These are phyloP conservation scores for Wallacemonas sp. DNA, from an alignment of 208 protist genomes.

Conservation along the genomic window DNA sequence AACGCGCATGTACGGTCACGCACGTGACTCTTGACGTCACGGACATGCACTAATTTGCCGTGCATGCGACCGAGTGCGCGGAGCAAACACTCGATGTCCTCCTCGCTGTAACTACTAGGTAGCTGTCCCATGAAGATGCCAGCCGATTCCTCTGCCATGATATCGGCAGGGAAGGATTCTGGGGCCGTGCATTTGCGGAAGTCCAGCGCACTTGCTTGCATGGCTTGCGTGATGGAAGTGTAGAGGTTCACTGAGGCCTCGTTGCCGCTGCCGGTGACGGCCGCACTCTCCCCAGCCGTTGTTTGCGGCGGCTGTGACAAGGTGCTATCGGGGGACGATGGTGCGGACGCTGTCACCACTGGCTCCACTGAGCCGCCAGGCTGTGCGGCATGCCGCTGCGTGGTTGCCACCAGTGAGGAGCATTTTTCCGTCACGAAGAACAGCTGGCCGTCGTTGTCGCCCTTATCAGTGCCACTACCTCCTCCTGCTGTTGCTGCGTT, in stretches of 20 bases:
- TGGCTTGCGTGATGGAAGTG: slow-evolving; percentile 27
- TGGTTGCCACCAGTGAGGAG: too few species aligned
- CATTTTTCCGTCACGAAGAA: not conserved
- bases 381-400: not conserved
- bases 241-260: slow-evolving; percentile 45
- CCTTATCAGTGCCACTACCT: not conserved
- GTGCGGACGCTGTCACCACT: not conserved
- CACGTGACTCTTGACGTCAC: slow-evolving; percentile 80
- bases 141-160: slow-evolving; percentile 41
- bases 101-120: slow-evolving; percentile 68
- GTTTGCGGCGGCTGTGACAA: too few species aligned
- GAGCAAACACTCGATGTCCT: slow-evolving; percentile 69
- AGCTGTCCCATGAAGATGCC: slow-evolving; percentile 84
- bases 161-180: slow-evolving; percentile 26
- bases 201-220: slow-evolving; percentile 34
- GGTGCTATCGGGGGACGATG: too few species aligned
- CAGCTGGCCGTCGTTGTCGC: not conserved
- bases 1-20: slow-evolving; percentile 85
- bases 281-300: too few species aligned
- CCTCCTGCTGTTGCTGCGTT: not conserved
- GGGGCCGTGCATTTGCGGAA: slow-evolving; percentile 55
- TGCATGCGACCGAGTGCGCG: slow-evolving; percentile 54
- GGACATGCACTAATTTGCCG: slow-evolving; percentile 51
- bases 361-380: too few species aligned
- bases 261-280: too few species aligned